Conservation (phyloP, 2,329 filamentous ascomycete genomes). For the Delphinella strobiligena region DNA sequence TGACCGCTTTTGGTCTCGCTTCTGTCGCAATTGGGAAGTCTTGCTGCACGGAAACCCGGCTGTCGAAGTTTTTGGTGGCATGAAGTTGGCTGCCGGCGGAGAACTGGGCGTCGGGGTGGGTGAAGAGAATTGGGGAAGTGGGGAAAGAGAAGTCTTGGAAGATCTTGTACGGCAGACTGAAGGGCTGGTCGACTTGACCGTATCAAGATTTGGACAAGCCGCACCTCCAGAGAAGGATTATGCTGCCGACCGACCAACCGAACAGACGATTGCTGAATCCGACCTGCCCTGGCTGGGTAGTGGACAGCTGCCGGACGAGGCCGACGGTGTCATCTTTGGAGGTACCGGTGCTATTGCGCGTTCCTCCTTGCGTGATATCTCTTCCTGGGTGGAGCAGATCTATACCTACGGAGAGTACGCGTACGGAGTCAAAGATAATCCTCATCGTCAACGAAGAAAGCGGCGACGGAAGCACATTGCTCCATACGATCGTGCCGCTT, state of each 20-base stretch:
- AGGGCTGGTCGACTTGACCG: conserved; percentile 76
- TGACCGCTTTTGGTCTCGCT: conserved; percentile 68
- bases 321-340: conserved; percentile 79
- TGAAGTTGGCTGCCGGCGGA: conserved; percentile 80
- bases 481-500: conserved; percentile 13
- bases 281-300: conserved; percentile 57
- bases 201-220: conserved; percentile 68
- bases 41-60: conserved; percentile 82
- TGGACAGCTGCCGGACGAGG: conserved; percentile 52
- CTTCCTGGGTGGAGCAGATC: conserved; percentile 79
- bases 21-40: conserved; percentile 65
- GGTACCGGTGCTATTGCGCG: conserved; percentile 64
- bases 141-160: conserved; percentile 84
- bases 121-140: conserved; percentile 88
- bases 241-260: conserved; percentile 3
- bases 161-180: conserved; percentile 70
- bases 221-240: conserved; percentile 13
- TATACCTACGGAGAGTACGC: conserved; percentile 74
- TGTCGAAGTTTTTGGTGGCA: conserved; percentile 63
- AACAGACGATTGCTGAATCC: not conserved
- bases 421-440: conserved; percentile 74
- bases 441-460: conserved; percentile 49
- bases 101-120: conserved; percentile 90
- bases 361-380: conserved; percentile 58
- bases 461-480: conserved; percentile 24